A percentile compares a stretch with the other conserved stretches of the same genome.
Evolutionary conservation across 805 yeast genomes (phyloP).

Genomic region (Lipomyces anomalus): DNA sequence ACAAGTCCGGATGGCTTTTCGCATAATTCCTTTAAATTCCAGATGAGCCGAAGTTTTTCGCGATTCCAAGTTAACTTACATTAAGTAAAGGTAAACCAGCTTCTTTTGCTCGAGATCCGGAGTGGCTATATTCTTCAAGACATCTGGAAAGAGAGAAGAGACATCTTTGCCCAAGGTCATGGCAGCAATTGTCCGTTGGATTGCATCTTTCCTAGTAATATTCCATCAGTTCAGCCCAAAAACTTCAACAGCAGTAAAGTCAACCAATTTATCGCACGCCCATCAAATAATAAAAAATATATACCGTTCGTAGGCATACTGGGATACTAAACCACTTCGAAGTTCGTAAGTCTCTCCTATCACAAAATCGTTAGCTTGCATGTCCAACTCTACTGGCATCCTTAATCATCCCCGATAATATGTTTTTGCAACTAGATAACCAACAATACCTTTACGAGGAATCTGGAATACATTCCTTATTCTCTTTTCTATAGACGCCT

Average conservation of each 20-base stretch:
- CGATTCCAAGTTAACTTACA: conserved; percentile 37
- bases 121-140: conserved; percentile 92
- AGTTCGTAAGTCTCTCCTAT: conserved; percentile 82
- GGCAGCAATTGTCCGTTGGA: conserved; percentile 92
- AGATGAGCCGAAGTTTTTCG: background rate
- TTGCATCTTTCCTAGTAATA: conserved; percentile 73
- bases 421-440: no score
- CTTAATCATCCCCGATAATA: no score
- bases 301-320: conserved; percentile 73
- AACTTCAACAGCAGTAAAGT: background rate
- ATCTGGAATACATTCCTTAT: conserved; percentile 52
- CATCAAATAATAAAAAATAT: conserved; percentile 3
- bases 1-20: conserved; percentile 89
- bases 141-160: conserved; percentile 89
- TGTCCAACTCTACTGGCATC: no score
- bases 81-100: conserved; percentile 84
- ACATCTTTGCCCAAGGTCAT: conserved; percentile 98
- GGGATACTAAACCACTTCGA: conserved; percentile 84
- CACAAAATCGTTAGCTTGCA: no score
- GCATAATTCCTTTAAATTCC: conserved; percentile 61
- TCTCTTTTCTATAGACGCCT: conserved; percentile 43
- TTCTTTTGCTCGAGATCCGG: conserved; percentile 95
- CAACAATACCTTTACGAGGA: conserved; percentile 46
- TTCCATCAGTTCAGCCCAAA: background rate
- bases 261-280: background rate